phyloP scores from a whole-genome alignment of 2,329 filamentous ascomycete species.

The Hypoxylon sp. region DNA sequence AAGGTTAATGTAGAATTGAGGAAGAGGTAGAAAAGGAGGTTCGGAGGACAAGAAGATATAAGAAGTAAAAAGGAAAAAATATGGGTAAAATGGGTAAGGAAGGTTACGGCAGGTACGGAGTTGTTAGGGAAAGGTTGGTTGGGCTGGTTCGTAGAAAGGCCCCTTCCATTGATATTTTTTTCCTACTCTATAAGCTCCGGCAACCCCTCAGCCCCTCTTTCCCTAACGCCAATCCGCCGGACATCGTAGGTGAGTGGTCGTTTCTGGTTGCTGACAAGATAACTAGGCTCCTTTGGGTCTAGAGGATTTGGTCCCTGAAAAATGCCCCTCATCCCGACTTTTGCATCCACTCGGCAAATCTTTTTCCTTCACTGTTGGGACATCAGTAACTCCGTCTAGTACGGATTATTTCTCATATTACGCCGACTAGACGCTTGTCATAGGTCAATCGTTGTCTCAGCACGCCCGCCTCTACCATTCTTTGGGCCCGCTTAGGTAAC shows the following conservation, averaged over 20 bases:
- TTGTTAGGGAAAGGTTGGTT: constrained; percentile 19
- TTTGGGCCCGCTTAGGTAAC: constrained; percentile 35
- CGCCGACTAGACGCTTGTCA: constrained; percentile 18
- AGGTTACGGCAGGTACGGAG: constrained; percentile 22
- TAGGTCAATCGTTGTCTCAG: constrained; percentile 25
- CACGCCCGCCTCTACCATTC: constrained; percentile 15
- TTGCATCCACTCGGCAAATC: constrained; percentile 48
- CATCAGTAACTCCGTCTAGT: constrained; percentile 36
- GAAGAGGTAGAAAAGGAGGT: constrained; percentile 24
- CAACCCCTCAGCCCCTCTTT: constrained; percentile 42
- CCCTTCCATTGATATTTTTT: constrained; percentile 15
- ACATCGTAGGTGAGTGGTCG: constrained; percentile 43
- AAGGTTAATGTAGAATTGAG: constrained; percentile 34
- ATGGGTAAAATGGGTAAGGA: constrained; percentile 15
- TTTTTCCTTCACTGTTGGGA: constrained; percentile 22
- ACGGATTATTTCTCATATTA: constrained; percentile 22
- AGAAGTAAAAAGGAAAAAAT: constrained; percentile 47
- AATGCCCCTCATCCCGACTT: constrained; percentile 45
- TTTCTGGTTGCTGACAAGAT: constrained; percentile 35
- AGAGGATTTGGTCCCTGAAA: constrained; percentile 46
- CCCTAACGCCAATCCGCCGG: constrained; percentile 35
- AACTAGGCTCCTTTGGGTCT: constrained; percentile 34
- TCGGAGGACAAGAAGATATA: constrained; percentile 43
- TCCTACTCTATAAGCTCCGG: constrained; percentile 20
- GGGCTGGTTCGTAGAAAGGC: constrained; percentile 2